Base-by-base conservation (phyloP, 805 yeast species). In the Teunomyces barrocoloradensis region DNA sequence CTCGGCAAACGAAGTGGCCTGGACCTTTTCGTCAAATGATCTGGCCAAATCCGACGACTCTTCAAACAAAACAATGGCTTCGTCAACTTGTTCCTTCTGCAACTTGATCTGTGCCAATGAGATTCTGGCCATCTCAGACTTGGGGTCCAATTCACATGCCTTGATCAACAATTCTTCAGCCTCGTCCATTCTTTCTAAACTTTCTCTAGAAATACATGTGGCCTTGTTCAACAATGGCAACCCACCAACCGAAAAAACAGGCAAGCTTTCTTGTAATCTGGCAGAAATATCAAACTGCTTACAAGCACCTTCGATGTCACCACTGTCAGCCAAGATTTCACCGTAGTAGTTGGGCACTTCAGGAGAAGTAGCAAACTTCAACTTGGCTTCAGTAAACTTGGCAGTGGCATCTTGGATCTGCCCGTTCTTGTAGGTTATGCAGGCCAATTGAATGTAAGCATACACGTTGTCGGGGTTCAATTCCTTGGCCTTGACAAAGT, bases 341-440 rank as follows among this genome's bases (percentile, higher is more conserved):
- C 98, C 99, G 64, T 84, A 90, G 71, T 90, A 94, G 75, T 89
- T 91, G 73, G 94, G 96, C 58, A 90, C 86, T 68, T 89, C 97
- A 47, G 98, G 89, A 45, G 87, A 79, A 20, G 91, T 80, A 57
- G 96, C 91, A 80, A 89, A 89, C 65, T 78, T 78, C 65, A 77
- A 74, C 61, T 80, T 82, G 32, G 92, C 89, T 51, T 78, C 83
- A 51, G 79, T 77, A 70, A 89, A 89, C 49, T 78, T 70, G 54
- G 78, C 76, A 63, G 81, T 84, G 56, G 92, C 82, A 44, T 76
- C 80, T 32, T 72, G 77, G 45, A 74, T 65, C 39, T 79, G 71
- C 45, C 87, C 88, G 64, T 80, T 80, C 74, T 90, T 87, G 79
- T 91, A 91, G 52, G 87, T 81, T 58, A 91, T 81, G 68, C 97